Evolutionary conservation across 768 basidiomycete genomes (phyloP).

Genomic region (Trametes coccinea): DNA sequence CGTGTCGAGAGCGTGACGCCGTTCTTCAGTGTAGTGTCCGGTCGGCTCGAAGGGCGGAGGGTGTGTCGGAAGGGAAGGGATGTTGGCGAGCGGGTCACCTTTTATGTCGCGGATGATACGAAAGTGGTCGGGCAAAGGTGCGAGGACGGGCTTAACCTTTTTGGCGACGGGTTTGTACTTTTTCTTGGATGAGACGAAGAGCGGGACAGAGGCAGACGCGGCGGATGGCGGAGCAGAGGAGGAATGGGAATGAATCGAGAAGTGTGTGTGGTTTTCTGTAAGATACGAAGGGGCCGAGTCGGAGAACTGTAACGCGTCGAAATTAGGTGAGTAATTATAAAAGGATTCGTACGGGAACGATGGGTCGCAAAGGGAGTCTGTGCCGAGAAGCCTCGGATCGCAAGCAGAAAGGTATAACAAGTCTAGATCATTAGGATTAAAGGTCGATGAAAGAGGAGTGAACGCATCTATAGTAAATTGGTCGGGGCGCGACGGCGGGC

Average conservation of each 20-base stretch:
- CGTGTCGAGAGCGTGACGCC: constrained; percentile 10
- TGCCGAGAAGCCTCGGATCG: background rate
- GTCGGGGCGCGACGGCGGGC: background rate
- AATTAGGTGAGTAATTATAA: background rate
- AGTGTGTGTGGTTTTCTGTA: background rate
- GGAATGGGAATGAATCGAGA: constrained; percentile 1
- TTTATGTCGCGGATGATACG: constrained; percentile 20
- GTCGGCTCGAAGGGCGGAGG: constrained; percentile 17
- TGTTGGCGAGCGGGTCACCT: background rate
- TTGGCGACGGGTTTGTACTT: constrained; percentile 29
- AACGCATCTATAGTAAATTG: constrained; percentile 6
- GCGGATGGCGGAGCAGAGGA: background rate
- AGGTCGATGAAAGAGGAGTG: background rate
- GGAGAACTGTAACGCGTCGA: background rate
- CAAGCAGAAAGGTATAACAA: constrained; percentile 10
- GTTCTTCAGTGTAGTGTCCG: constrained; percentile 22
- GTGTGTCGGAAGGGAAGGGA: constrained; percentile 11
- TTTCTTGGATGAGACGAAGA: constrained; percentile 3
- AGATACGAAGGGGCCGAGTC: background rate
- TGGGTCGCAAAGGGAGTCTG: constrained; percentile 7
- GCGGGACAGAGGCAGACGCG: background rate
- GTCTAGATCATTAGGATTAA: background rate
- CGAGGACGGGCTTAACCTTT: constrained; percentile 24
- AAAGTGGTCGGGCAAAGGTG: constrained; percentile 22
- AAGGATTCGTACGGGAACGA: constrained; percentile 4